phyloP scores from a whole-genome alignment of 2,329 filamentous ascomycete genomes.

The Sporothrix euskadiensis region DNA sequence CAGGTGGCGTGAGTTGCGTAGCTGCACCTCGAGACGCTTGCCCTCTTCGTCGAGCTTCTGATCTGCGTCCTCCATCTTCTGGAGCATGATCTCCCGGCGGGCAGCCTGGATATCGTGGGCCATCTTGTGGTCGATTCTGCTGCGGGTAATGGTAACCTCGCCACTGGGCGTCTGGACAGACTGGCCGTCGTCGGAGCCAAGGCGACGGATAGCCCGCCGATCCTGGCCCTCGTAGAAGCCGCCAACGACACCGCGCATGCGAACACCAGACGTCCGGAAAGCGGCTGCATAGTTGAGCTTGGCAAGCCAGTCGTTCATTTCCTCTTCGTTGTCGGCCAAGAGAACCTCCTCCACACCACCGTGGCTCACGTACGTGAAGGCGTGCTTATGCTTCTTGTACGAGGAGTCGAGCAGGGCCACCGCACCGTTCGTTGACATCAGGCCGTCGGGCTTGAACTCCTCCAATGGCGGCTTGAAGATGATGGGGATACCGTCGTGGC shows the following conservation, averaged over 20 bases:
- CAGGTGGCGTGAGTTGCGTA: conserved; percentile 88
- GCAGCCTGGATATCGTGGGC: conserved; percentile 83
- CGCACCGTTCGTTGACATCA: conserved; percentile 91
- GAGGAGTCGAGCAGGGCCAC: conserved; percentile 82
- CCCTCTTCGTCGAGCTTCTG: conserved; percentile 72
- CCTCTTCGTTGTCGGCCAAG: conserved; percentile 82
- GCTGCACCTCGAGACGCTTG: conserved; percentile 76
- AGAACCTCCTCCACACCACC: conserved; percentile 87
- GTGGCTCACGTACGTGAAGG: conserved; percentile 86
- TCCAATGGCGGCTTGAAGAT: conserved; percentile 88
- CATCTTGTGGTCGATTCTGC: conserved; percentile 76
- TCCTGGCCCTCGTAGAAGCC: conserved; percentile 82
- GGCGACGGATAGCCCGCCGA: conserved; percentile 68
- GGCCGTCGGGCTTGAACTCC: conserved; percentile 88
- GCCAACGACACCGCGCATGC: conserved; percentile 83
- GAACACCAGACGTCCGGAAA: conserved; percentile 86
- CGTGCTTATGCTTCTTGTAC: conserved; percentile 95
- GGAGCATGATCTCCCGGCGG: conserved; percentile 76
- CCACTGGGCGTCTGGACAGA: conserved; percentile 70
- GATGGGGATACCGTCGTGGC: conserved; percentile 72
- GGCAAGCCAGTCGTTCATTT: conserved; percentile 95
- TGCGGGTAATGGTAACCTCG: conserved; percentile 70
- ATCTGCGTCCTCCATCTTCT: conserved; percentile 81
- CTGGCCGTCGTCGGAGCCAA: conserved; percentile 61
- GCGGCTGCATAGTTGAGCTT: conserved; percentile 96